Conservation (phyloP, 306 rosid species). For the Vicia faba region DNA sequence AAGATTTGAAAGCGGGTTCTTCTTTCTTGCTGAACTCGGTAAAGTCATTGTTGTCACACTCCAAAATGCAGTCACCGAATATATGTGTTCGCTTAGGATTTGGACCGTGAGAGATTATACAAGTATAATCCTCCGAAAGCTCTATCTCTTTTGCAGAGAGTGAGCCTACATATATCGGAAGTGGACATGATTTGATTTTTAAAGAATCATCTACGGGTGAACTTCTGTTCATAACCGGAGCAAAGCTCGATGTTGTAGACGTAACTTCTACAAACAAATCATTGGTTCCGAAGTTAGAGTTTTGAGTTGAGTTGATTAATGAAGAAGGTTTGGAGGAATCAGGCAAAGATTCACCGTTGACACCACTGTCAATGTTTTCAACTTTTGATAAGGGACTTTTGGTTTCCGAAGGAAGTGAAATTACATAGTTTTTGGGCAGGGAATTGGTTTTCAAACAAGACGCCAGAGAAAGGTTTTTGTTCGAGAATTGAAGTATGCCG, state of each 20-base stretch:
- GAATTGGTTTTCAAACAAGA: conserved; percentile 58
- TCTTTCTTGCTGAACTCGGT: conserved; percentile 51
- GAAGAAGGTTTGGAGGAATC: conserved; percentile 48
- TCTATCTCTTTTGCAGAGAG: conserved; percentile 79
- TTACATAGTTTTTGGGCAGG: conserved; percentile 71
- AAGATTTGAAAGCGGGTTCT: conserved; percentile 45
- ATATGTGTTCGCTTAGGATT: conserved; percentile 78
- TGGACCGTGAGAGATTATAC: conserved; percentile 94
- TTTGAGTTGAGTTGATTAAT: conserved; percentile 33
- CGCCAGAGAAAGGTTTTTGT: conserved; percentile 41
- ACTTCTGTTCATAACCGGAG: conserved; percentile 33
- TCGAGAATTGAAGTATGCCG: conserved; percentile 45
- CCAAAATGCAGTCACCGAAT: conserved; percentile 90
- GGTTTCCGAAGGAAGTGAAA: conserved; percentile 49
- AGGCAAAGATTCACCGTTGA: conserved; percentile 43
- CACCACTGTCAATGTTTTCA: conserved; percentile 38
- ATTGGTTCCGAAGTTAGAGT: conserved; percentile 35
- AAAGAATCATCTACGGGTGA: conserved; percentile 43
- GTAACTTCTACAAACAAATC: conserved; percentile 40
- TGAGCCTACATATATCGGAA: conserved; percentile 60
- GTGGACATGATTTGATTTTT: conserved; percentile 54
- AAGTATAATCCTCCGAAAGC: conserved; percentile 92
- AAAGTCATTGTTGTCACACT: conserved; percentile 61
- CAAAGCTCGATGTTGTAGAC: conserved; percentile 34
- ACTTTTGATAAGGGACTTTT: conserved; percentile 43